Base-by-base conservation (phyloP, 148 eudicot species). In the Beta vulgaris region DNA sequence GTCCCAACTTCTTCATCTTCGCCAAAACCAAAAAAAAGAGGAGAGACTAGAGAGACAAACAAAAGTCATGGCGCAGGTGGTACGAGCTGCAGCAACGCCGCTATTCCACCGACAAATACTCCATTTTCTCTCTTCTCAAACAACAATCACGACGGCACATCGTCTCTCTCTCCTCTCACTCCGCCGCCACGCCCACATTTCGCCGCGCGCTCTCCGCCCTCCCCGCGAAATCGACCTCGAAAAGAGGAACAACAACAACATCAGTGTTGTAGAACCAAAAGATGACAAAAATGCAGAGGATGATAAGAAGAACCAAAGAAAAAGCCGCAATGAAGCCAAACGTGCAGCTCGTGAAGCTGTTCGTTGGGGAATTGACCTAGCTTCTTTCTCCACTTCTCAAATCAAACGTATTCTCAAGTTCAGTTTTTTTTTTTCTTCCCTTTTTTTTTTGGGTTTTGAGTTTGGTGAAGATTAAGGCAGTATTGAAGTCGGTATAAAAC, bases 391-490 rank as follows among this genome's bases (percentile, higher is more conserved):
- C 46, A 62, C 82, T 19, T 72, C 89, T 64, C 97, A 93, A 78
- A 93, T 93, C 72, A 91, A 91, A 73, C 90, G 88, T 25, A 91
- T 93, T 73, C 80, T 91, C 82, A 88, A 78, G 98, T 92, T 55
- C 67, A 44, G 68, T 44, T 46, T 39, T 37, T 35, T 61, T n/a
- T 67, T 8, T 31, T 9, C 26, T 25, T 5, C 53, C 53, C 15
- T 10, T 42, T 11, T 32, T 21, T 28, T 16, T 32, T 14, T 15
- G 26, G 37, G 23, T 6, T 18, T 2, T 8, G 4, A 16, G 21
- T 25, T 23, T 7, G 8, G 29, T 54, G 25, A 19, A n/a, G n/a
- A n/a, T n/a, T n/a, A n/a, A n/a, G n/a, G n/a, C n/a, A n/a, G n/a
- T n/a, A n/a, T n/a, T n/a, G n/a, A n/a, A n/a, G n/a, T n/a, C n/a